These are phyloP conservation scores for Fusarium sp. DNA, from an alignment of 2,329 filamentous ascomycete genomes.

Conservation along the genomic window DNA sequence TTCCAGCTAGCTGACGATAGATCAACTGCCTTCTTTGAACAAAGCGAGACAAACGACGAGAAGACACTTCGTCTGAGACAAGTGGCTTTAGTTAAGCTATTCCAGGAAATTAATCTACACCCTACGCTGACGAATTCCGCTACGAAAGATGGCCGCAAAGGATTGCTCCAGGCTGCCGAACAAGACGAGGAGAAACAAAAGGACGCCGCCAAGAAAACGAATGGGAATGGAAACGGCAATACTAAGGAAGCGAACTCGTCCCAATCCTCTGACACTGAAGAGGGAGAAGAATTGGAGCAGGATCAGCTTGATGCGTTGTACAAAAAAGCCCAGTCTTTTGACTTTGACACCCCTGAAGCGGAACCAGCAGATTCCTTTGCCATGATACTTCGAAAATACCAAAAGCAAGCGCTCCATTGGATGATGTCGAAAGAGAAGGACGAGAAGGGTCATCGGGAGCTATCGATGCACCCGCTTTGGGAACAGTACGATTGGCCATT, in stretches of 20 bases:
- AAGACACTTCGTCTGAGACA: constrained; percentile 85
- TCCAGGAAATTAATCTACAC: constrained; percentile 87
- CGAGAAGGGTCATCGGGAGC: constrained; percentile 74
- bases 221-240: constrained; percentile 9
- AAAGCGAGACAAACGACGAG: constrained; percentile 87
- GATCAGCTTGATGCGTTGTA: constrained; percentile 95
- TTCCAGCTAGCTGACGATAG: constrained; percentile 77
- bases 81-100: constrained; percentile 86
- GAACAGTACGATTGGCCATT: constrained; percentile 92
- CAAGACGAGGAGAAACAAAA: constrained; percentile 81
- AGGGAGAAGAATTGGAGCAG: constrained; percentile 91
- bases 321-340: constrained; percentile 95
- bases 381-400: constrained; percentile 88
- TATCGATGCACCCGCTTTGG: constrained; percentile 96
- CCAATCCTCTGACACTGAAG: constrained; percentile 75
- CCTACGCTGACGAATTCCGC: constrained; percentile 81
- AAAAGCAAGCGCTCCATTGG: constrained; percentile 95
- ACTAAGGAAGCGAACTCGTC: constrained; percentile 59
- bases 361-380: constrained; percentile 85
- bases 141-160: constrained; percentile 83
- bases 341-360: constrained; percentile 89
- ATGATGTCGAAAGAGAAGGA: constrained; percentile 95
- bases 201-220: constrained; percentile 56
- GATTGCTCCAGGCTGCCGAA: constrained; percentile 87
- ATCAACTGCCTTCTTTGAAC: constrained; percentile 79